Evolutionary conservation across 805 yeast species (phyloP).

Genomic region (Candida nitratophila): DNA sequence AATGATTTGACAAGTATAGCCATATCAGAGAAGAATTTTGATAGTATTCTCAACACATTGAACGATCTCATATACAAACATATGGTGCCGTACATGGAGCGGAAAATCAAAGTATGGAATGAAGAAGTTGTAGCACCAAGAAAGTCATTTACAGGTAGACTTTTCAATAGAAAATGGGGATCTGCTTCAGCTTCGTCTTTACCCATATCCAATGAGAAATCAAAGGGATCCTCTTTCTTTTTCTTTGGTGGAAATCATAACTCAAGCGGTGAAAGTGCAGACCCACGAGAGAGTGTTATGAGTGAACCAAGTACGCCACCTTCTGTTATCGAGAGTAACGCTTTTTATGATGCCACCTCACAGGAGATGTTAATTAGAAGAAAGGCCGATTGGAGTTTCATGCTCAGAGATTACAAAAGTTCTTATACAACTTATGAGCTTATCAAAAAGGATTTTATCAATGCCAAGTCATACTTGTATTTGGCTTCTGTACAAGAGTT

Average conservation of each 20-base stretch:
- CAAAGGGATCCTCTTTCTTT: constrained; percentile 24
- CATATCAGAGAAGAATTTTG: constrained; percentile 13
- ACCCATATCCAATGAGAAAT: background rate
- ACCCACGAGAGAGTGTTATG: background rate
- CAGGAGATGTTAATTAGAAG: constrained; percentile 72
- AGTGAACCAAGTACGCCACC: constrained; percentile 4
- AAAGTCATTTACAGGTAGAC: constrained; percentile 66
- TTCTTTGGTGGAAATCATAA: constrained; percentile 18
- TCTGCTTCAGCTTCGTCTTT: constrained; percentile 32
- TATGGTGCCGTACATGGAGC: constrained; percentile 79
- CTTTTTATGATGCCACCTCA: constrained; percentile 50
- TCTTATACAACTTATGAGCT: constrained; percentile 82
- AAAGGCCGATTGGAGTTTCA: constrained; percentile 87
- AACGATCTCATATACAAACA: constrained; percentile 41
- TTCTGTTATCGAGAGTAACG: constrained; percentile 4
- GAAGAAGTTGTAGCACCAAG: constrained; percentile 74
- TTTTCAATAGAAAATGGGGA: constrained; percentile 35
- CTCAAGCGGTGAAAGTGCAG: constrained; percentile 9
- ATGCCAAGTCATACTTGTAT: constrained; percentile 74
- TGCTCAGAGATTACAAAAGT: constrained; percentile 81
- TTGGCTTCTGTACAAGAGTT: constrained; percentile 85
- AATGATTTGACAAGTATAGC: constrained; percentile 24
- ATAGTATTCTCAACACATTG: constrained; percentile 29
- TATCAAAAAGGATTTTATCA: constrained; percentile 66
- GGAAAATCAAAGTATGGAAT: constrained; percentile 75